A percentile compares a stretch with the other conserved stretches of the same genome.
phyloP scores from a whole-genome alignment of 352 stramenopile species.

The Phytopythium boreale region DNA sequence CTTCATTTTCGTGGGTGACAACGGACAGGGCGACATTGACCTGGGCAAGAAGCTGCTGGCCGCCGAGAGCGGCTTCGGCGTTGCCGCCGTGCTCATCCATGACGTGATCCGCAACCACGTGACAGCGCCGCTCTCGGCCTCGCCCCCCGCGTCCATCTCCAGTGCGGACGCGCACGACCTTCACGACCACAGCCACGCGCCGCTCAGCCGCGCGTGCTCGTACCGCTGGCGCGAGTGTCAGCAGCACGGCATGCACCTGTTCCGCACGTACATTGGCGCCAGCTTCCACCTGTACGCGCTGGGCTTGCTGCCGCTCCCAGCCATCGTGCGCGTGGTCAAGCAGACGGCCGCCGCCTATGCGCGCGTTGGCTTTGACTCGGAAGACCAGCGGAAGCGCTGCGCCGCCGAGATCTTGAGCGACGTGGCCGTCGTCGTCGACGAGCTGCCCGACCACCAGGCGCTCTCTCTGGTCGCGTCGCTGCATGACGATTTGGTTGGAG shows the following conservation, averaged over 20 bases:
- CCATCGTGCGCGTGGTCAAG: constrained; percentile 58
- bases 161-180: constrained; percentile 1
- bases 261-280: constrained; percentile 79
- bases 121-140: not conserved
- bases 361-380: constrained; percentile 63
- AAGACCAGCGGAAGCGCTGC: constrained; percentile 44
- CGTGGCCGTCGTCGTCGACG: constrained; percentile 47
- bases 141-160: constrained; percentile 3
- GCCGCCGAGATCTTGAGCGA: constrained; percentile 62
- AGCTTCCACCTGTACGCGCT: constrained; percentile 51
- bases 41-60: constrained; percentile 66
- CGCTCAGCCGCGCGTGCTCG: constrained; percentile 20
- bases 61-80: constrained; percentile 45
- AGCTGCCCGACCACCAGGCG: constrained; percentile 50
- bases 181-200: constrained; percentile 10
- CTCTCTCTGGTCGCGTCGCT: constrained; percentile 48
- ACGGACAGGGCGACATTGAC: constrained; percentile 80
- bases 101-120: constrained; percentile 77
- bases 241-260: constrained; percentile 59
- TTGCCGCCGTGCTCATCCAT: constrained; percentile 71
- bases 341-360: constrained; percentile 54
- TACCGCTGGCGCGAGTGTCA: constrained; percentile 70
- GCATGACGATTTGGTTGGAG: constrained; percentile 39
- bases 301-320: constrained; percentile 43
- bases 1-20: constrained; percentile 82